Evolutionary conservation across 805 yeast genomes (phyloP), one percentile per base, ranked within the genome.

Genomic region (Wickerhamomyces queroliae): DNA sequence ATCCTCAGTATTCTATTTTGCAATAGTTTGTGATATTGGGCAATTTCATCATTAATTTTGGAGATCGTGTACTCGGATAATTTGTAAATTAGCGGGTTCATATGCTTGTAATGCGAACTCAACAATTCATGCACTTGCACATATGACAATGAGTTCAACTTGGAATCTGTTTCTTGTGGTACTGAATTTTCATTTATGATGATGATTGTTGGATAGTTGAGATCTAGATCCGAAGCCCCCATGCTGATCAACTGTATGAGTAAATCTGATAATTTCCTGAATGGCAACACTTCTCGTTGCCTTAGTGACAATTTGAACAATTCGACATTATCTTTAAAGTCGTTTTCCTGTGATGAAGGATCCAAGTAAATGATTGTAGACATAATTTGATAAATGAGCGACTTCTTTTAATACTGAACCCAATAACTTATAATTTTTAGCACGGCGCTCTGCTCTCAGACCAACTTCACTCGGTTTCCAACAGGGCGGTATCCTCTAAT

Each of bases 1-100:
- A 69, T 60, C 45, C 75, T 49, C 8, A 49, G 39, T 22, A 64
- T 42, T 41, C 74, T 47, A 43, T 57, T 53, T 33, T 48, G 48
- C 22, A 58, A 27, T 1, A 46, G 34, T 20, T 30, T 17, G 30
- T 53, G 56, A 34, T 49, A 51, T 0, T 25, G 21, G 3, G 30
- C 37, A 23, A 54, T 48, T 17, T 50, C 56, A 10, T 36, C 30
- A 26, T 53, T 55, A 32, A 52, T 36, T 5, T 26, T 30, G 1
- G 52, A 33, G 15, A 53, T 31, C 24, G 47, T 47, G 21, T 53
- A 38, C 13, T 43, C 44, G 1, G 46, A 36, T 16, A 49, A 45
- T 16, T 33, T 43, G 29, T 46, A 54, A 4, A 36, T 36, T 5
- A 53, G n/a, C 7, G 47, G 38, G 22, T 54, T 48, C 16, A 54